Evolutionary conservation across 2,329 filamentous ascomycete genomes (phyloP).

Genomic region (Microsporum ferrugineum): DNA sequence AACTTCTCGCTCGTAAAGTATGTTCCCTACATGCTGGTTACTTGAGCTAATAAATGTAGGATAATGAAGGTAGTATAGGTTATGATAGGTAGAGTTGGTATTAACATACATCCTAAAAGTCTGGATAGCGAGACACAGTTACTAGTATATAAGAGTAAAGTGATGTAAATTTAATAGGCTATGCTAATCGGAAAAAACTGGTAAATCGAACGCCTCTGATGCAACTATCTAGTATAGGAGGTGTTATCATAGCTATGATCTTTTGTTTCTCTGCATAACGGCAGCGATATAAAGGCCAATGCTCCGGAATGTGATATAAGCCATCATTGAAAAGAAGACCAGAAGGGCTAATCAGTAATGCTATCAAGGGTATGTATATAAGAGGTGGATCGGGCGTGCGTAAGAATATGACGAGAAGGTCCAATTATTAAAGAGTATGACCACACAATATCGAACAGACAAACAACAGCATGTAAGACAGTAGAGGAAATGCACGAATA

Average conservation of each 20-base stretch:
- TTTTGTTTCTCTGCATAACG: neutral
- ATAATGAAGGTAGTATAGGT: no score
- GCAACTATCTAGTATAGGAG: neutral
- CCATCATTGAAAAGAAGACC: neutral
- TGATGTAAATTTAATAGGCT: neutral
- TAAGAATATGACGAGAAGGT: neutral
- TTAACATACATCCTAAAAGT: no score
- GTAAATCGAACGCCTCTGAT: neutral
- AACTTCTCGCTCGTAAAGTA: neutral
- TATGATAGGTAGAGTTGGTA: no score
- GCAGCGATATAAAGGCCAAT: neutral
- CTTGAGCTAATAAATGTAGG: no score
- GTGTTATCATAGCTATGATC: neutral
- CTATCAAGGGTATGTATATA: neutral
- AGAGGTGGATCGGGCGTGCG: neutral
- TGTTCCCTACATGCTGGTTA: neutral
- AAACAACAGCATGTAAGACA: neutral
- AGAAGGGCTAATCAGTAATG: neutral
- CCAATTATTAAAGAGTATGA: conserved; percentile 3
- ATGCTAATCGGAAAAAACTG: neutral
- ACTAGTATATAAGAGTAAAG: neutral
- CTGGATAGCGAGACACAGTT: no score
- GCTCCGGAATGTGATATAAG: neutral
- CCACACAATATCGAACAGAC: neutral
- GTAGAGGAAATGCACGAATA: neutral